Conservation (phyloP, 139 green algal species). For the Prasinococcaceae sp. region DNA sequence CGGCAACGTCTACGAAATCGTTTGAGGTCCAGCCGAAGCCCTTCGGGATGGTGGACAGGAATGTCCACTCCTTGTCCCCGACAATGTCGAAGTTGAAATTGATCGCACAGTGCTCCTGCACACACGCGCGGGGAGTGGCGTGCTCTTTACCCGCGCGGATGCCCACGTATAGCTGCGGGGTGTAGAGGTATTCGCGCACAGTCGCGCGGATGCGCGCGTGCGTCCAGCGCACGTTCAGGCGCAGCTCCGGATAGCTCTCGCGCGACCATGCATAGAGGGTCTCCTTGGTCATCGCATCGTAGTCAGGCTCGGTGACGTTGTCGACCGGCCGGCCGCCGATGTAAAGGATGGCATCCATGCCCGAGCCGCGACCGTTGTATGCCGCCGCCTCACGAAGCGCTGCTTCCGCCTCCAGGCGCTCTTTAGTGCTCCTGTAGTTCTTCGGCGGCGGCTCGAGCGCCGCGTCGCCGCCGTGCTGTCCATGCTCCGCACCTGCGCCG, state of each 20-base stretch:
- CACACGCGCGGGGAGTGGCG: not conserved
- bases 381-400: no score
- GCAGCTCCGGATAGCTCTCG: constrained; percentile 7
- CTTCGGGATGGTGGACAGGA: not conserved
- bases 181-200: constrained; percentile 3
- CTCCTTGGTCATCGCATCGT: not conserved
- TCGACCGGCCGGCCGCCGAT: not conserved
- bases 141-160: not conserved
- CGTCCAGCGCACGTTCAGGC: constrained; percentile 1
- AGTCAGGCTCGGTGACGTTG: not conserved
- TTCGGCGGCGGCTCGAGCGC: no score
- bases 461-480: no score
- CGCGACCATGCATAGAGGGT: constrained; percentile 2
- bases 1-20: not conserved
- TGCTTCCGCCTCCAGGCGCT: no score
- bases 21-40: constrained; percentile 4
- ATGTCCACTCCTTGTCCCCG: constrained; percentile 1
- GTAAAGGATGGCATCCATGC: not conserved
- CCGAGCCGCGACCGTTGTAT: no score
- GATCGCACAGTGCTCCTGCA: not conserved
- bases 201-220: not conserved
- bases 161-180: constrained; percentile 7
- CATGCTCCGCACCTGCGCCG: no score
- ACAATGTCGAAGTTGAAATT: constrained; percentile 10
- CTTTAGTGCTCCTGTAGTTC: no score